phyloP scores from a whole-genome alignment of 2,329 filamentous ascomycete genomes.

The Diplodia intermedia region DNA sequence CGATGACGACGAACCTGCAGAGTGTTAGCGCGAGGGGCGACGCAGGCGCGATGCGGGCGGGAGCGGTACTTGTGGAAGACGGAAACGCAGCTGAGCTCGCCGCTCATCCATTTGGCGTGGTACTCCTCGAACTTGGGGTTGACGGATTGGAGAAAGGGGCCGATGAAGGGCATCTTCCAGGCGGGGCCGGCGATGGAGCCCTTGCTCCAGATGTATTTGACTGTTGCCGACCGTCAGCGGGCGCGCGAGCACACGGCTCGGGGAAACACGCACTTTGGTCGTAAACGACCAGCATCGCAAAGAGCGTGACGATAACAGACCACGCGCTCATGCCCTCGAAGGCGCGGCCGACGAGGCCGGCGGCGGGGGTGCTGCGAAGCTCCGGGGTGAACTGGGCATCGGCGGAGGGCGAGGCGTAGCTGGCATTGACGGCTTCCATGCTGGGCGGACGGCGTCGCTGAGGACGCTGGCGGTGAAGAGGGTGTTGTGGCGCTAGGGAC shows the following conservation, averaged over 20 bases:
- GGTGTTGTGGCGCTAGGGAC: slow-evolving; percentile 1
- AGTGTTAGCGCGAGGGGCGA: slow-evolving; percentile 3
- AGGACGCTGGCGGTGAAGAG: slow-evolving; percentile 21
- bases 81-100: slow-evolving; percentile 91
- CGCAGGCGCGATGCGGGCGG: neutral
- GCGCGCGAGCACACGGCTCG: neutral
- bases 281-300: slow-evolving; percentile 77
- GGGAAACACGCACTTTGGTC: slow-evolving; percentile 77
- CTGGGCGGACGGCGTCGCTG: neutral
- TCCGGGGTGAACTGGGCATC: slow-evolving; percentile 47
- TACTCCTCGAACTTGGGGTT: slow-evolving; percentile 93
- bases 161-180: slow-evolving; percentile 65
- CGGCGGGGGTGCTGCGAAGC: slow-evolving; percentile 42
- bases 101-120: slow-evolving; percentile 89
- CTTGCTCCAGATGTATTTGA: slow-evolving; percentile 56
- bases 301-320: slow-evolving; percentile 71
- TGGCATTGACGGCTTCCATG: slow-evolving; percentile 44
- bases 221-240: slow-evolving; percentile 42
- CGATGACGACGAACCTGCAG: slow-evolving; percentile 90
- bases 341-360: slow-evolving; percentile 43
- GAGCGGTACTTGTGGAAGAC: slow-evolving; percentile 93
- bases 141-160: slow-evolving; percentile 92
- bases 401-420: slow-evolving; percentile 50
- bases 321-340: slow-evolving; percentile 43
- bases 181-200: slow-evolving; percentile 55